phyloP scores from a whole-genome alignment of 352 stramenopile genomes.

The Phytophthora cajani region DNA sequence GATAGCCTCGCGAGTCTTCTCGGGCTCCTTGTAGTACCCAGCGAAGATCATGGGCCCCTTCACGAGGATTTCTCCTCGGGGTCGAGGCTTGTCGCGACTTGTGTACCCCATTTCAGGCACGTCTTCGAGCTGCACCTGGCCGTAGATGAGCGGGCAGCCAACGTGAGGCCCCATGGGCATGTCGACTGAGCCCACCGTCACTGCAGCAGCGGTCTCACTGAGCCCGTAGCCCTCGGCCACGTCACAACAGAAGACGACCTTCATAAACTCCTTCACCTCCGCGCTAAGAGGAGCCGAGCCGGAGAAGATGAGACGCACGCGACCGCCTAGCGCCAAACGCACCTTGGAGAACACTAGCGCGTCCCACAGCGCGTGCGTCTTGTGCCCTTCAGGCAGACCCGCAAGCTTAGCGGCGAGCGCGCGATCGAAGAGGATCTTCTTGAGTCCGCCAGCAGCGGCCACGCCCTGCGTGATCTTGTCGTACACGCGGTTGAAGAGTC shows the following conservation, averaged over 20 bases:
- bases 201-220: constrained; percentile 89
- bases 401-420: constrained; percentile 49
- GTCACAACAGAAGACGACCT: constrained; percentile 88
- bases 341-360: constrained; percentile 94
- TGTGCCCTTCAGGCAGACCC: constrained; percentile 41
- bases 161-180: constrained; percentile 86
- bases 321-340: constrained; percentile 84
- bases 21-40: constrained; percentile 94
- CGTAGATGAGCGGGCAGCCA: constrained; percentile 76
- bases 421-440: constrained; percentile 58
- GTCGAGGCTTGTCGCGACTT: constrained; percentile 57
- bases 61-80: constrained; percentile 59
- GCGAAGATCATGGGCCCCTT: constrained; percentile 81
- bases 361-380: constrained; percentile 88
- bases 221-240: constrained; percentile 95
- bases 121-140: constrained; percentile 92
- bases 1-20: constrained; percentile 90
- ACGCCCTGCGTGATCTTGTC: constrained; percentile 91
- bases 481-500: constrained; percentile 96
- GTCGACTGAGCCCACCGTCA: constrained; percentile 62
- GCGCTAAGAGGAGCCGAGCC: constrained; percentile 91
- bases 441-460: constrained; percentile 40
- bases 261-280: constrained; percentile 94
- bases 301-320: constrained; percentile 90
- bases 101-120: constrained; percentile 97